These are phyloP conservation scores for Kodamaea laetipori DNA, from an alignment of 805 yeast genomes.

Conservation along the genomic window DNA sequence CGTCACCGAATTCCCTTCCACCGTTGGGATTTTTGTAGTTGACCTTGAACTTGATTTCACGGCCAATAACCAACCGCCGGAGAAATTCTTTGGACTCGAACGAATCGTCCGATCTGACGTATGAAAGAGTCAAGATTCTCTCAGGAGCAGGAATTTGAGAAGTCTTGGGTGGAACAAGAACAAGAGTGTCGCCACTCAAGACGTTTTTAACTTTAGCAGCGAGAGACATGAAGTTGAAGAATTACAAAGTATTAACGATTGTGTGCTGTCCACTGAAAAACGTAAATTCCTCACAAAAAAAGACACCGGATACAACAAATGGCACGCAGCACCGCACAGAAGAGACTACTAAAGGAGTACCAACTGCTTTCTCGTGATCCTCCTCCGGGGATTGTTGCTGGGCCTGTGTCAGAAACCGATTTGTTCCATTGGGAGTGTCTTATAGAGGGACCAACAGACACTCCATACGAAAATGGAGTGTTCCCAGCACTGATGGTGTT, in stretches of 20 bases:
- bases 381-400: slow-evolving; percentile 95
- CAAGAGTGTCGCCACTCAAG: slow-evolving; percentile 68
- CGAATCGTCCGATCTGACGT: slow-evolving; percentile 55
- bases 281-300: neutral
- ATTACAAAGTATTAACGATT: neutral
- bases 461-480: slow-evolving; percentile 87
- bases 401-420: slow-evolving; percentile 77
- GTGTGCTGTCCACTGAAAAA: no score
- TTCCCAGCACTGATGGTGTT: slow-evolving; percentile 74
- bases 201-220: slow-evolving; percentile 70
- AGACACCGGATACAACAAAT: slow-evolving; percentile 14
- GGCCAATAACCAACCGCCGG: slow-evolving; percentile 64
- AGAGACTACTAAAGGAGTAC: slow-evolving; percentile 82
- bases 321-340: slow-evolving; percentile 69
- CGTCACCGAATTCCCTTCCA: slow-evolving; percentile 72
- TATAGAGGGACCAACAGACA: slow-evolving; percentile 79
- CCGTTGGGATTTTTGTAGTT: slow-evolving; percentile 50
- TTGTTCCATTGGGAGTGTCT: slow-evolving; percentile 83
- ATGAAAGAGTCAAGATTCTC: slow-evolving; percentile 63
- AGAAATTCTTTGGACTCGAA: slow-evolving; percentile 63
- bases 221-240: slow-evolving; percentile 17
- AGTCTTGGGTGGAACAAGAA: slow-evolving; percentile 52
- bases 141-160: slow-evolving; percentile 52
- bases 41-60: slow-evolving; percentile 60
- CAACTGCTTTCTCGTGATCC: slow-evolving; percentile 83